These are phyloP conservation scores for Casaregolazyma suthepensis DNA, from an alignment of 1,139 yeast species.

Conservation along the genomic window DNA sequence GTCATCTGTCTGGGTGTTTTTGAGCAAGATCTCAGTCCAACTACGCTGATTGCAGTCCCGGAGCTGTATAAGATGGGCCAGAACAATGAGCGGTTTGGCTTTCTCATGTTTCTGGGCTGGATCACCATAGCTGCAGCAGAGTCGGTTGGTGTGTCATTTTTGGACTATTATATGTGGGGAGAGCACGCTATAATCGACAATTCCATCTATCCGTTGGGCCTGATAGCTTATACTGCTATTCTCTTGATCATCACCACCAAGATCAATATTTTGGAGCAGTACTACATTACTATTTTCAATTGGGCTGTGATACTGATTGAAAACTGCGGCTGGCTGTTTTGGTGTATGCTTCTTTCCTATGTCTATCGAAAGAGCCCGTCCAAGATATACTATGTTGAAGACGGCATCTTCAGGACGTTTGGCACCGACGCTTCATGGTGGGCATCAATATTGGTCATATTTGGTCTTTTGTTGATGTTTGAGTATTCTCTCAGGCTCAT, in stretches of 20 bases:
- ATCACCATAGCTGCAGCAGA: slow-evolving; percentile 69
- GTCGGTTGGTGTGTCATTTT: slow-evolving; percentile 64
- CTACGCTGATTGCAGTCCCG: slow-evolving; percentile 86
- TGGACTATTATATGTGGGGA: slow-evolving; percentile 65
- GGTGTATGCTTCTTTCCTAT: slow-evolving; percentile 74
- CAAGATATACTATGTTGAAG: slow-evolving; percentile 64
- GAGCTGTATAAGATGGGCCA: slow-evolving; percentile 81
- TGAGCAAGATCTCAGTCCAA: slow-evolving; percentile 83
- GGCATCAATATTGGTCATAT: slow-evolving; percentile 60
- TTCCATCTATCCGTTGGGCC: slow-evolving; percentile 76
- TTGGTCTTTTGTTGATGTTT: slow-evolving; percentile 49
- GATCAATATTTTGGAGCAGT: slow-evolving; percentile 79
- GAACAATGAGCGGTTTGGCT: slow-evolving; percentile 65
- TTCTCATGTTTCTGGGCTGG: slow-evolving; percentile 69
- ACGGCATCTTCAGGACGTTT: slow-evolving; percentile 62
- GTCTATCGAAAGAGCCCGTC: slow-evolving; percentile 55
- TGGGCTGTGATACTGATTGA: slow-evolving; percentile 66
- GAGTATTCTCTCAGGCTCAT: slow-evolving; percentile 61
- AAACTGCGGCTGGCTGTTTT: slow-evolving; percentile 77
- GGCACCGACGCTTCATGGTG: slow-evolving; percentile 82
- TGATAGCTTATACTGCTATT: slow-evolving; percentile 64
- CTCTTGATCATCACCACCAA: slow-evolving; percentile 70
- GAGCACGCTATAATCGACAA: slow-evolving; percentile 57
- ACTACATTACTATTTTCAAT: slow-evolving; percentile 68
- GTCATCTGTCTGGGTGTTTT: slow-evolving; percentile 93